A percentile compares a stretch with the other conserved stretches of the same genome.
Conservation (phyloP, 805 yeast genomes). For the Metschnikowia lunata region DNA sequence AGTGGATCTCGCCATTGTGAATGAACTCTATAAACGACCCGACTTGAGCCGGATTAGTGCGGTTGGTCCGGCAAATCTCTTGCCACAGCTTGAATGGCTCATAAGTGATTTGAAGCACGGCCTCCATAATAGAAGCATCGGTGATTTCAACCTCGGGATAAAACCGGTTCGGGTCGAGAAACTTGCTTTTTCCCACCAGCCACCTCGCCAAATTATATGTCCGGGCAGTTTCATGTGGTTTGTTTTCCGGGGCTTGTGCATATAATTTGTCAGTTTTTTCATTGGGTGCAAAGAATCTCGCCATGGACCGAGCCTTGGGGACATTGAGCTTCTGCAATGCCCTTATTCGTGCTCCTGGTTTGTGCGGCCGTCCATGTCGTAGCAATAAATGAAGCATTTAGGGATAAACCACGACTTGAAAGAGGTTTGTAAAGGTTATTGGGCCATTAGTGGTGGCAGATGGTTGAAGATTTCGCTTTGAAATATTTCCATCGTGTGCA, state of each 20-base stretch:
- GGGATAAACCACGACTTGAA: not conserved
- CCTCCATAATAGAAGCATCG: slow-evolving; percentile 9
- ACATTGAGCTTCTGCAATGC: too few species aligned
- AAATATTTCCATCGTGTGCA: too few species aligned
- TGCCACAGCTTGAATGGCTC: slow-evolving; percentile 13
- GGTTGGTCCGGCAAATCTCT: slow-evolving; percentile 9
- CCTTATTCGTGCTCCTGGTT: too few species aligned
- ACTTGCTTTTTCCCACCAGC: not conserved
- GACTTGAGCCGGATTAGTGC: slow-evolving; percentile 14
- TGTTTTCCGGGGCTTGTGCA: too few species aligned
- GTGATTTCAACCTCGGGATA: slow-evolving; percentile 18
- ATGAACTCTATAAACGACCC: slow-evolving; percentile 41
- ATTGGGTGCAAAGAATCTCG: slow-evolving; percentile 11
- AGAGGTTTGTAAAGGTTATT: not conserved
- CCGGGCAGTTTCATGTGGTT: too few species aligned
- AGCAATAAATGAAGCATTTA: not conserved
- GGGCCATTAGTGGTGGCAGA: too few species aligned
- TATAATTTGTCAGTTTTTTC: not conserved
- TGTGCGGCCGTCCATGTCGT: slow-evolving; percentile 2
- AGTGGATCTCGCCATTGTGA: slow-evolving; percentile 15
- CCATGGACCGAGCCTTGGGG: slow-evolving; percentile 1
- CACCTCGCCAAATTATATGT: too few species aligned
- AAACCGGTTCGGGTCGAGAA: slow-evolving; percentile 14
- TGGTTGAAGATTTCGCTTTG: too few species aligned
- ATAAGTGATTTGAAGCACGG: slow-evolving; percentile 5